A percentile compares a stretch with the other conserved stretches of the same genome.
phyloP scores from a whole-genome alignment of 768 basidiomycete genomes.

The Boletus subparvulus region DNA sequence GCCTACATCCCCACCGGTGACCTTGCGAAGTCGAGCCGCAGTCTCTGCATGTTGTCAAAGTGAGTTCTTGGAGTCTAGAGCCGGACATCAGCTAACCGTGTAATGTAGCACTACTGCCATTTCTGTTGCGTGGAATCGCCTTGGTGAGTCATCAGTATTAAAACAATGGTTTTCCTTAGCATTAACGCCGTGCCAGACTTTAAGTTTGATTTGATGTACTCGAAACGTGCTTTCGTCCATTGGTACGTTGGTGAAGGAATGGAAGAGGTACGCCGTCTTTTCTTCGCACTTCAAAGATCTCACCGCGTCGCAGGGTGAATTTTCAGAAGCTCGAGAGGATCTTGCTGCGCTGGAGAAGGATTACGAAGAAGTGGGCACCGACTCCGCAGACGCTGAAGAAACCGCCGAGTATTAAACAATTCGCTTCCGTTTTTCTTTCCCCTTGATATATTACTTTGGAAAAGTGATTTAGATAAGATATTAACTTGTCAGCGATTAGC shows the following conservation, averaged over 20 bases:
- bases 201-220: constrained; percentile 98
- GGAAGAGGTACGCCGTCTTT: constrained; percentile 67
- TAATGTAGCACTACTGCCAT: constrained; percentile 79
- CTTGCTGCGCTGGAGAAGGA: constrained; percentile 96
- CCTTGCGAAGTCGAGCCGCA: constrained; percentile 89
- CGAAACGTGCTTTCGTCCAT: constrained; percentile 88
- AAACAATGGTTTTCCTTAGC: background rate
- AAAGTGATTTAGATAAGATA: constrained; percentile 7
- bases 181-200: constrained; percentile 55
- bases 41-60: constrained; percentile 97
- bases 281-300: constrained; percentile 6
- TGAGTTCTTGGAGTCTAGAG: constrained; percentile 29
- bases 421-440: background rate
- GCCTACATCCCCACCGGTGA: constrained; percentile 92
- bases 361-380: constrained; percentile 85
- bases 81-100: background rate
- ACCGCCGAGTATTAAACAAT: constrained; percentile 47
- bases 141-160: constrained; percentile 43
- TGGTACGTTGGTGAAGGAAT: constrained; percentile 99
- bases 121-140: constrained; percentile 90
- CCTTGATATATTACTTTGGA: constrained; percentile 2
- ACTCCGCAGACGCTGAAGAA: constrained; percentile 71
- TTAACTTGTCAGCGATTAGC: constrained; percentile 11
- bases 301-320: constrained; percentile 68
- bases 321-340: constrained; percentile 97